phyloP scores from a whole-genome alignment of 202 grass and related monocot species.

The Saccharum hybrid region DNA sequence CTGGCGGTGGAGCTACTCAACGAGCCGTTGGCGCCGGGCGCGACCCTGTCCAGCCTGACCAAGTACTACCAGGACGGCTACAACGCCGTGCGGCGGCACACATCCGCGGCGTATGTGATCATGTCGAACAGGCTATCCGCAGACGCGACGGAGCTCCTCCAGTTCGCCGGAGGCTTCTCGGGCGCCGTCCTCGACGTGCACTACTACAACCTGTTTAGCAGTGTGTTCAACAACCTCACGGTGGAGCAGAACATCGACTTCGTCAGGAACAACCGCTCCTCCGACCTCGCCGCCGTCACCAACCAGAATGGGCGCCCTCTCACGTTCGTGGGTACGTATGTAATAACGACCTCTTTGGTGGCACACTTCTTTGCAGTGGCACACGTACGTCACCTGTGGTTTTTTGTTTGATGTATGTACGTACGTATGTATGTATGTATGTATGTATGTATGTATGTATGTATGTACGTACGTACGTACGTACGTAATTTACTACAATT shows the following conservation, averaged over 20 bases:
- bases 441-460: no score
- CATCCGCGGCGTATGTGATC: slow-evolving; percentile 50
- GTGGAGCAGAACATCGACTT: slow-evolving; percentile 59
- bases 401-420: no score
- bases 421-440: no score
- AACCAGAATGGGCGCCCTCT: slow-evolving; percentile 37
- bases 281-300: slow-evolving; percentile 5
- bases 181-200: slow-evolving; percentile 57
- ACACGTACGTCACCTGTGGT: no score
- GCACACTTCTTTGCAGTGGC: not conserved
- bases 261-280: slow-evolving; percentile 23
- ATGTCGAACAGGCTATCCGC: slow-evolving; percentile 47
- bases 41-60: slow-evolving; percentile 29
- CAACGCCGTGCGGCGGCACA: slow-evolving; percentile 46
- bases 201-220: slow-evolving; percentile 56
- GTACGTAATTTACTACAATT: not conserved
- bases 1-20: slow-evolving; percentile 62
- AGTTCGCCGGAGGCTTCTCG: slow-evolving; percentile 34
- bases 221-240: slow-evolving; percentile 14
- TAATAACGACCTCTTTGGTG: not conserved
- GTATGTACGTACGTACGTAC: not conserved
- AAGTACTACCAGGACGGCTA: slow-evolving; percentile 64
- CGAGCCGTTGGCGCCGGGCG: slow-evolving; percentile 43
- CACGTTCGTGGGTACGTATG: slow-evolving; percentile 46
- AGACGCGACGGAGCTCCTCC: slow-evolving; percentile 46